Conservation (phyloP, 768 basidiomycete species). For the Baorangia bicolor region DNA sequence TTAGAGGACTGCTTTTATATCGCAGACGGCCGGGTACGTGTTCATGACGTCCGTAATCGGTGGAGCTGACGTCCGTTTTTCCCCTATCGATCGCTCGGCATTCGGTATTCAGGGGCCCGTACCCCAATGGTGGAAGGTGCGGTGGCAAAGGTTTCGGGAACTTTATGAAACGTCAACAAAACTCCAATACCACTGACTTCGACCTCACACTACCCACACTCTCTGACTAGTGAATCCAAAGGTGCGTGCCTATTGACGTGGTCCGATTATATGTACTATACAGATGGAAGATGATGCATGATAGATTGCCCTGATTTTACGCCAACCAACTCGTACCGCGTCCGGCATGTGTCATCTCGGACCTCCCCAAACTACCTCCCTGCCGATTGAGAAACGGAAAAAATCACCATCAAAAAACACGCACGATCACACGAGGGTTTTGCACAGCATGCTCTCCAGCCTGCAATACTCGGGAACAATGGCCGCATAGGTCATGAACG, state of each 20-base stretch:
- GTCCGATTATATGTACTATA: constrained; percentile 18
- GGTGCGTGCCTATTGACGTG: constrained; percentile 9
- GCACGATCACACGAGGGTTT: constrained; percentile 44
- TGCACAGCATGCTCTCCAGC: constrained; percentile 76
- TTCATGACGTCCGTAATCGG: not conserved
- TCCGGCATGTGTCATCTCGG: not conserved
- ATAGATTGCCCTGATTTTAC: not conserved
- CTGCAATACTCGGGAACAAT: constrained; percentile 83
- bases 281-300: constrained; percentile 1
- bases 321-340: not conserved
- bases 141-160: too few species aligned
- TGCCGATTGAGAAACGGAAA: not conserved
- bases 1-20: not conserved
- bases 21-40: not conserved
- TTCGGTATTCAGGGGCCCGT: not conserved
- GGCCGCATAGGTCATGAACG: constrained; percentile 82
- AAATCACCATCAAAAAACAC: not conserved
- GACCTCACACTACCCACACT: too few species aligned
- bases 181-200: too few species aligned
- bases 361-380: not conserved
- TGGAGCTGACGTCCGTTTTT: not conserved
- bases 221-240: not conserved
- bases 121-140: too few species aligned
- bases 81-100: not conserved
- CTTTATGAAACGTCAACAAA: too few species aligned